Conservation (phyloP, 768 basidiomycete genomes). For the Hypholoma fasciculare region DNA sequence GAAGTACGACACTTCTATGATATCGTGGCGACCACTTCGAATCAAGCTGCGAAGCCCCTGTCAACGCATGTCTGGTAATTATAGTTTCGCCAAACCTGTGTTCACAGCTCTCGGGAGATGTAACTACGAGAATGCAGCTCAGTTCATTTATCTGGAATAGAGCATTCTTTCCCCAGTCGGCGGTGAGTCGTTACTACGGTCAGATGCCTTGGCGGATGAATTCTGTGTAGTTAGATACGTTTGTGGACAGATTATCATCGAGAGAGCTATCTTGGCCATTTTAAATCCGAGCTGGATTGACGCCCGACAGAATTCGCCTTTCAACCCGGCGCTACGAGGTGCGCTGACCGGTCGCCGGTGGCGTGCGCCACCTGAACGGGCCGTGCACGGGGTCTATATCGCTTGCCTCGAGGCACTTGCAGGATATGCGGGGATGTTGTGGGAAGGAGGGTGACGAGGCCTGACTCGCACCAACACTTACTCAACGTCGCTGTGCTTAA, state of each 20-base stretch:
- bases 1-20: background rate
- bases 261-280: background rate
- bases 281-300: background rate
- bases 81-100: background rate
- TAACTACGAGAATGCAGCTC: background rate
- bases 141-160: background rate
- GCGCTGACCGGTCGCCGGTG: background rate
- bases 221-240: background rate
- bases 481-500: slow-evolving; percentile 1
- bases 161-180: background rate
- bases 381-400: background rate
- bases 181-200: background rate
- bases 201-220: background rate
- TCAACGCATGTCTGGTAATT: background rate
- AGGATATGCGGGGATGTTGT: slow-evolving; percentile 5
- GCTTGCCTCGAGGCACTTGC: background rate
- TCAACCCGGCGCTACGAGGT: background rate
- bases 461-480: slow-evolving; percentile 2
- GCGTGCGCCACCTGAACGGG: background rate
- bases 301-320: background rate
- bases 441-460: slow-evolving; percentile 7
- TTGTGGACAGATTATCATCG: background rate
- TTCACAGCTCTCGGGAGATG: background rate
- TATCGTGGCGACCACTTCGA: background rate
- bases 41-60: background rate